Evolutionary conservation across 2,329 filamentous ascomycete genomes (phyloP), one percentile per base, ranked within the genome.

Genomic region (Ophiostoma novo-ulmi): DNA sequence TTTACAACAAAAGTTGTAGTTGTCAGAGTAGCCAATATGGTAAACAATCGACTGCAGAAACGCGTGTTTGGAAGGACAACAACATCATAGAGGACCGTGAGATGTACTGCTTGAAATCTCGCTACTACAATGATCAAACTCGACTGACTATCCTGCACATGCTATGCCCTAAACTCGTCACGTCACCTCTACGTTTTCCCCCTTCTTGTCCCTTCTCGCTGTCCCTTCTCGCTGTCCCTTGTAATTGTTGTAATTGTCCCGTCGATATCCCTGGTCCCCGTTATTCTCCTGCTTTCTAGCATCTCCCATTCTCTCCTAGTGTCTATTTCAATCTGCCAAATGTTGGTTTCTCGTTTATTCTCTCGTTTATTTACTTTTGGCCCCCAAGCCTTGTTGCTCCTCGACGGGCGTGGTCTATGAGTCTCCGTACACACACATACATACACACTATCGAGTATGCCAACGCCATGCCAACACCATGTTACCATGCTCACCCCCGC

Each of bases 341-440:
- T 61, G 55, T 63, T 36, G 58, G 58, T 20, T 20, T 63, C 26
- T 63, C 58, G 58, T 63, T 63, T 35, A 63, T 63, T 35, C 3
- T 35, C 58, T 63, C 58, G 58, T 63, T 63, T 63, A 63, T 31
- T 35, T 63, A 35, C 26, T 31, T 36, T 63, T 35, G 58, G 58
- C 58, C 58, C 58, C 58, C 58, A 63, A 63, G 58, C 26, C 58
- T 17, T 55, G 26, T 20, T 26, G 7, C 44, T 48, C 17, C 17
- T n/a, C 44, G 44, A 48, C 17, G 20, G 14, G 17, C 6, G 20
- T 20, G 44, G 5, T 48, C 44, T 48, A 5, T n/a, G n/a, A 20
- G n/a, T 26, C 48, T 22, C 48, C 48, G n/a, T 26, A 13, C 52
- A 58, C 17, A 48, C 22, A 58, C 22, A 58, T 22, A 63, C 26